These are phyloP conservation scores for Phytopythium kandeliae DNA, from an alignment of 352 stramenopile species.

Conservation along the genomic window DNA sequence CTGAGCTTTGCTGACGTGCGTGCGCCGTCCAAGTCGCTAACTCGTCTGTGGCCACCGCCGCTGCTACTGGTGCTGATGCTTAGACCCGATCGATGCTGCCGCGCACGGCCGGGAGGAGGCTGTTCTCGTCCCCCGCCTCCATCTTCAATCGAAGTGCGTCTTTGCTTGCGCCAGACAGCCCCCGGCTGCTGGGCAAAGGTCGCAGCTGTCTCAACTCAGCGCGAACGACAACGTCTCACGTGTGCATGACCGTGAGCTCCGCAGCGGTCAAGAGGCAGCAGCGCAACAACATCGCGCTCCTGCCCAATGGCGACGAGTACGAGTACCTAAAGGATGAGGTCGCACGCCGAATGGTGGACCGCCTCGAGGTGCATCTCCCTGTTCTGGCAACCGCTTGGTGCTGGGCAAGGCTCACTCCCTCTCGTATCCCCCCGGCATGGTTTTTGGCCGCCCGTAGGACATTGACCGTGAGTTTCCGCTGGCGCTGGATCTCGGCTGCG, in stretches of 20 bases:
- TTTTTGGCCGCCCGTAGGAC: slow-evolving; percentile 25
- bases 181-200: too few species aligned
- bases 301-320: slow-evolving; percentile 62
- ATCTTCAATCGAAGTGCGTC: slow-evolving; percentile 59
- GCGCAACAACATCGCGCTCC: slow-evolving; percentile 64
- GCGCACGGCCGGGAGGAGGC: slow-evolving; percentile 15
- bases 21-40: too few species aligned
- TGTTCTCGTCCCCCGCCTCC: slow-evolving; percentile 36
- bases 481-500: slow-evolving; percentile 72
- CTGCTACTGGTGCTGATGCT: too few species aligned
- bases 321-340: slow-evolving; percentile 87
- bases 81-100: slow-evolving; percentile 25
- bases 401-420: too few species aligned
- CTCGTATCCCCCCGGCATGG: too few species aligned
- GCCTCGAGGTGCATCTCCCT: slow-evolving; percentile 46
- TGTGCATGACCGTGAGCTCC: too few species aligned
- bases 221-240: too few species aligned
- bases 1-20: too few species aligned
- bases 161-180: too few species aligned
- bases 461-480: slow-evolving; percentile 80
- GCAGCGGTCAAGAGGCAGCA: slow-evolving; percentile 76
- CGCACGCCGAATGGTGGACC: slow-evolving; percentile 73
- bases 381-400: too few species aligned
- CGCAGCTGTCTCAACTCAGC: not conserved
- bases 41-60: too few species aligned